These are phyloP conservation scores for Syncephalastrum sp. DNA, from an alignment of 371 early-diverging fungal genomes.

Conservation along the genomic window DNA sequence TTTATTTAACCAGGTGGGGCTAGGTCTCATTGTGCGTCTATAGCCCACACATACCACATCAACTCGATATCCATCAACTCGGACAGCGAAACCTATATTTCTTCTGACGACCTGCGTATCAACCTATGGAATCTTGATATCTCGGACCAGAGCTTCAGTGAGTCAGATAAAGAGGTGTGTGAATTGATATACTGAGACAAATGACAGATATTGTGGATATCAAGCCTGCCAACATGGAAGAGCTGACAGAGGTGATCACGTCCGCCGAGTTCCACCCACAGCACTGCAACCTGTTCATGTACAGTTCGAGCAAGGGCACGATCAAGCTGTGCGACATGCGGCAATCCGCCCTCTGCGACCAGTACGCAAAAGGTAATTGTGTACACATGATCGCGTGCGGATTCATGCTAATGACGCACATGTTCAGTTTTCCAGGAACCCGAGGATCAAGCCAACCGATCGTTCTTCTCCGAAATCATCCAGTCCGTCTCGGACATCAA, in stretches of 20 bases:
- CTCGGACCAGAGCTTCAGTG: slow-evolving; percentile 83
- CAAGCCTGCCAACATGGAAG: slow-evolving; percentile 95
- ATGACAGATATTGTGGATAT: slow-evolving; percentile 94
- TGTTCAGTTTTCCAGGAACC: slow-evolving; percentile 84
- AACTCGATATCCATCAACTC: slow-evolving; percentile 94
- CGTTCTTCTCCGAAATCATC: slow-evolving; percentile 97
- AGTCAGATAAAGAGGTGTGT: neutral
- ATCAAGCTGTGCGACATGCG: slow-evolving; percentile 93
- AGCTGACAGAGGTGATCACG: slow-evolving; percentile 96
- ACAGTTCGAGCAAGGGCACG: slow-evolving; percentile 90
- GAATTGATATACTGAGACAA: neutral
- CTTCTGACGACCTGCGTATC: slow-evolving; percentile 92
- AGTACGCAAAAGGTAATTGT: slow-evolving; percentile 66
- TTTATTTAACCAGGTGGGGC: slow-evolving; percentile 85
- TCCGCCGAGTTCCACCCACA: slow-evolving; percentile 90
- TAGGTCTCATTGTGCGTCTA: slow-evolving; percentile 52
- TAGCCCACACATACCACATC: slow-evolving; percentile 93
- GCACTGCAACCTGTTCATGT: slow-evolving; percentile 89
- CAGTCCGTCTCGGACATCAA: slow-evolving; percentile 92
- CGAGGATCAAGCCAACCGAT: slow-evolving; percentile 87
- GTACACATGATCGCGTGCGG: neutral
- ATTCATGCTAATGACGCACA: neutral
- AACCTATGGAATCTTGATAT: slow-evolving; percentile 92
- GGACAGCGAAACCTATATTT: slow-evolving; percentile 88
- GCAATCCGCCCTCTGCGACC: slow-evolving; percentile 82